Percentiles rank a stretch among this genome's conserved stretches.
These are phyloP conservation scores for Leishmania martiniquensis DNA, from an alignment of 208 protist species.

Conservation along the genomic window DNA sequence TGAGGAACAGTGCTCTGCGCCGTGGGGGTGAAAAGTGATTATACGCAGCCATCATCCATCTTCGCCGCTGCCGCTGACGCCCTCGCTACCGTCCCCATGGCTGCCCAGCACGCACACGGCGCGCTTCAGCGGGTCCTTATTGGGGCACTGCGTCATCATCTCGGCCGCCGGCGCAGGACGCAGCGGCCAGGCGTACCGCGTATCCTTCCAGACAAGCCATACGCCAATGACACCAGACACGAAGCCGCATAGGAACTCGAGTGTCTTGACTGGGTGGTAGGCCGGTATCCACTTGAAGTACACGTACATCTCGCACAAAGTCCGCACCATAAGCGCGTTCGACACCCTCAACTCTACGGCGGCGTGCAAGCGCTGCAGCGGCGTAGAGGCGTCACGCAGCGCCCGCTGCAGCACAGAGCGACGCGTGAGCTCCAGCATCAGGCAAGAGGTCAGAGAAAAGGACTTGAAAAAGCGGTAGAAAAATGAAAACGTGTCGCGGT, in stretches of 20 bases:
- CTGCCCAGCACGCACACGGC: constrained; percentile 23
- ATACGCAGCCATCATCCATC: constrained; percentile 14
- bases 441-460: constrained; percentile 72
- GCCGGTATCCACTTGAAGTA: constrained; percentile 91
- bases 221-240: constrained; percentile 77
- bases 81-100: constrained; percentile 17
- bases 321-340: constrained; percentile 67
- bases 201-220: constrained; percentile 83
- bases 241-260: constrained; percentile 73
- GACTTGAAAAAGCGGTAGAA: constrained; percentile 92
- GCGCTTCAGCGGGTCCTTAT: constrained; percentile 19
- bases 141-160: neutral
- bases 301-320: constrained; percentile 87
- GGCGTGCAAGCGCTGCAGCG: constrained; percentile 30
- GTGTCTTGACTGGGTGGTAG: constrained; percentile 71
- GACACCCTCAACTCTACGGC: constrained; percentile 40
- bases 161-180: neutral
- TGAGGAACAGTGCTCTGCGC: neutral
- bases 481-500: constrained; percentile 61
- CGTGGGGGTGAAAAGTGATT: neutral
- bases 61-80: constrained; percentile 15
- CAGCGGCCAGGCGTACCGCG: constrained; percentile 31
- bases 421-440: constrained; percentile 55
- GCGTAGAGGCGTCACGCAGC: constrained; percentile 15
- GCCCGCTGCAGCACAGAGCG: constrained; percentile 20